Evolutionary conservation across 495 filamentous ascomycete genomes (phyloP).

Genomic region (Penicillium bialowiezense): DNA sequence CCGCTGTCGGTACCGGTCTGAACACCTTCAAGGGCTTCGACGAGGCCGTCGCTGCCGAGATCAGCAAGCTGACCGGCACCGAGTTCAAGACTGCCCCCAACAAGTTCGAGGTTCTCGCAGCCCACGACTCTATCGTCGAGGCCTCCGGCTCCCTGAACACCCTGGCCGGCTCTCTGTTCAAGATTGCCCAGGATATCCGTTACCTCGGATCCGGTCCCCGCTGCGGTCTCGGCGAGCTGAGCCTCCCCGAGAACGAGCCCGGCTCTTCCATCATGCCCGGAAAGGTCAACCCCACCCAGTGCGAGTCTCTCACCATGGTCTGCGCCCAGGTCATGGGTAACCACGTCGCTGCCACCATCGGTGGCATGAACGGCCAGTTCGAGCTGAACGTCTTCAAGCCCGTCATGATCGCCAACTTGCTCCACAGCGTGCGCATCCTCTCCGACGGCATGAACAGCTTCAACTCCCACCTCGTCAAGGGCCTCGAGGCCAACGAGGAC

Average conservation of each 20-base stretch:
- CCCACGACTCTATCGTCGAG: conserved; percentile 94
- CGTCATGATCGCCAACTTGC: conserved; percentile 86
- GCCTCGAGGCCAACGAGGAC: conserved; percentile 88
- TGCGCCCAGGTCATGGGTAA: conserved; percentile 98
- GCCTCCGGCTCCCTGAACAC: conserved; percentile 92
- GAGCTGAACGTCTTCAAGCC: conserved; percentile 99
- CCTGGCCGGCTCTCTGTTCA: conserved; percentile 87
- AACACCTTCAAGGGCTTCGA: conserved; percentile 98
- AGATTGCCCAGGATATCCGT: conserved; percentile 97
- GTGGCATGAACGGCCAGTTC: conserved; percentile 97
- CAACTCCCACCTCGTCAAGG: conserved; percentile 85
- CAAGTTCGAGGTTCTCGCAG: conserved; percentile 98
- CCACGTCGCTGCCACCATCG: conserved; percentile 84
- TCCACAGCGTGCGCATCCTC: conserved; percentile 84
- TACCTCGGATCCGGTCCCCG: conserved; percentile 95
- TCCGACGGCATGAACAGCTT: conserved; percentile 93
- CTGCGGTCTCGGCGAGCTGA: conserved; percentile 90
- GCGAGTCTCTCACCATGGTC: conserved; percentile 96
- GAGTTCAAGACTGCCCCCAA: conserved; percentile 96
- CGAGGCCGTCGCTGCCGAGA: conserved; percentile 84
- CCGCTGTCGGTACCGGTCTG: conserved; percentile 93
- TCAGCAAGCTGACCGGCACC: conserved; percentile 85
- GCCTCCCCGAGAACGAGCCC: conserved; percentile 95
- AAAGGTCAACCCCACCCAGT: conserved; percentile 99
- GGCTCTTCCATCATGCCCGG: conserved; percentile 98